Evolutionary conservation across 2,329 filamentous ascomycete species (phyloP).

Genomic region (Epichloe glyceriae): DNA sequence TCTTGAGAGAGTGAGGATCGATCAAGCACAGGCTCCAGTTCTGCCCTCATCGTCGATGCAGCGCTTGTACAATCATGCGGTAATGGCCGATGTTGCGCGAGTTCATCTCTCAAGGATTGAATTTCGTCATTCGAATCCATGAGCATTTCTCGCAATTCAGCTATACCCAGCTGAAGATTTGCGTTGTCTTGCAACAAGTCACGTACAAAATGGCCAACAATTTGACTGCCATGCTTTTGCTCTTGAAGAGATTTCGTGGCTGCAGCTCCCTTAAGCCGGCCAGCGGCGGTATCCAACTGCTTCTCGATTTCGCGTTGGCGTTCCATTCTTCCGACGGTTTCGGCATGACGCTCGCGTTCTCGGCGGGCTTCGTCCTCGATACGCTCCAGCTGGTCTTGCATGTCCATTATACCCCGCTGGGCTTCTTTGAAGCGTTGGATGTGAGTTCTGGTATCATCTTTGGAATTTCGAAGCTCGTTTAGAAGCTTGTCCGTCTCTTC

Average conservation of each 20-base stretch:
- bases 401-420: slow-evolving; percentile 60
- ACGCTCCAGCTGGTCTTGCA: slow-evolving; percentile 78
- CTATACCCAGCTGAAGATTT: slow-evolving; percentile 80
- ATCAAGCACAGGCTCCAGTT: slow-evolving; percentile 45
- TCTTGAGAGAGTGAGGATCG: slow-evolving; percentile 45
- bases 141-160: slow-evolving; percentile 82
- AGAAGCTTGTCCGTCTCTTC: slow-evolving; percentile 66
- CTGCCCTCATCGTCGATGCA: slow-evolving; percentile 52
- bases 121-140: slow-evolving; percentile 90
- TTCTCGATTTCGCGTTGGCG: slow-evolving; percentile 69
- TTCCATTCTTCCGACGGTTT: slow-evolving; percentile 74
- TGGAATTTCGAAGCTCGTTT: slow-evolving; percentile 49
- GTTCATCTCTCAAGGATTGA: slow-evolving; percentile 68
- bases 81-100: slow-evolving; percentile 65
- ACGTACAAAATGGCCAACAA: slow-evolving; percentile 92
- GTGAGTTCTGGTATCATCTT: slow-evolving; percentile 66
- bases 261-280: slow-evolving; percentile 68
- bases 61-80: slow-evolving; percentile 22
- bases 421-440: slow-evolving; percentile 76
- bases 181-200: slow-evolving; percentile 94
- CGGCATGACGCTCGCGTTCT: slow-evolving; percentile 68
- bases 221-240: slow-evolving; percentile 46
- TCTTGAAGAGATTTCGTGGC: slow-evolving; percentile 52
- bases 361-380: slow-evolving; percentile 75
- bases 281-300: slow-evolving; percentile 67